Evolutionary conservation across 176 grass and related monocot species (phyloP), one percentile per base, ranked within the genome.

Genomic region (Ensete ventricosum): DNA sequence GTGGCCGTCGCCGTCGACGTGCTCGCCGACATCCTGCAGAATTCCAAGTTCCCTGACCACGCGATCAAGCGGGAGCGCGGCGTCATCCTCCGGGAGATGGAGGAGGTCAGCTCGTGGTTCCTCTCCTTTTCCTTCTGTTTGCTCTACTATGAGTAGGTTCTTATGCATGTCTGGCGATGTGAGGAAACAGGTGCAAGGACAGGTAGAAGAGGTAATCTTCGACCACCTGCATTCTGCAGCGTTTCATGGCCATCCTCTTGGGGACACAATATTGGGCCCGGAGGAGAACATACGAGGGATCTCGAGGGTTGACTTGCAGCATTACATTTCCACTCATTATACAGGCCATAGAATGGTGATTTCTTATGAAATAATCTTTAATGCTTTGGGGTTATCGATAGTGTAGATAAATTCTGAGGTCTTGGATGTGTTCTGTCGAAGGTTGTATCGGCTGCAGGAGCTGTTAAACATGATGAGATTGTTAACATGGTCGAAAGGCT

Each of bases 31-130:
- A 98, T 98, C 51, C 87, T 98, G 16, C 95, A 98, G 83, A 57
- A 98, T 27, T 88, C 90, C 11, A 83, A 78, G 1, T 93, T 98
- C 62, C 95, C 95, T 55, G 71, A 82, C 64, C 80, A 74, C 75
- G 95, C 90, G 19, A 70, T 98, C 17, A 82, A 81, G 76, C 77
- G 90, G 13, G 95, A 98, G 72, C 90, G 95, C 20, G 88, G 90
- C 43, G 95, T 98, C 76, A 98, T 98, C 68, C 95, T 98, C 69
- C 95, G 95, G 14, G 95, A 98, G 85, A 91, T 98, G 95, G 81
- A 98, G 75, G 95, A 98, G 95, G 95, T 91, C 78, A 89, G 73
- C 65, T 76, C 55, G 2, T 83, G 12, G 54, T 72, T 57, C 52
- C 12, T 75, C 0, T 11, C 9, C 20, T 51, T 14, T n/a, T 2